Evolutionary conservation across 202 grass and related monocot species (phyloP).

Genomic region (Elaeis oleifera): DNA sequence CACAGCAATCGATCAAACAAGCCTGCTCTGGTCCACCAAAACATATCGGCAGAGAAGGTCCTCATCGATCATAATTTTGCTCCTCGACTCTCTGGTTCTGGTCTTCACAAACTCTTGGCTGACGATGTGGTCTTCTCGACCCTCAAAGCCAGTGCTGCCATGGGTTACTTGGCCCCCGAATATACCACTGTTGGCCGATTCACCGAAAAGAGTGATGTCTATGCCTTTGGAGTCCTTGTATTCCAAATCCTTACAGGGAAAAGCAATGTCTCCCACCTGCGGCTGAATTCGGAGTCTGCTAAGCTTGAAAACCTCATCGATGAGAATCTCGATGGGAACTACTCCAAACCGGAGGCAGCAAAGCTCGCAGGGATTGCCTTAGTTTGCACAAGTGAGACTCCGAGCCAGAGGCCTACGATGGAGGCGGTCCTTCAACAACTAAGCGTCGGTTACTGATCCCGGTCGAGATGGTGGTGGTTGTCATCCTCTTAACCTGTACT

Average conservation of each 20-base stretch:
- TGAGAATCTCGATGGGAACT: conserved; percentile 32
- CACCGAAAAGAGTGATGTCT: conserved; percentile 92
- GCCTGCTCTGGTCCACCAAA: conserved; percentile 75
- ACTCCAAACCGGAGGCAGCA: conserved; percentile 48
- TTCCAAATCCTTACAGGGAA: conserved; percentile 72
- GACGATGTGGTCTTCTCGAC: conserved; percentile 86
- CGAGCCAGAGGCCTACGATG: conserved; percentile 53
- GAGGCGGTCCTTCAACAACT: conserved; percentile 63
- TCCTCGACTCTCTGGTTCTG: conserved; percentile 43
- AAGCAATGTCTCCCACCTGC: conserved; percentile 44
- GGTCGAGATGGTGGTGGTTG: no score
- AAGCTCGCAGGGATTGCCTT: conserved; percentile 37
- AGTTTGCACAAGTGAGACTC: conserved; percentile 43
- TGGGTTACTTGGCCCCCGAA: conserved; percentile 82
- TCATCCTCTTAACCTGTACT: no score
- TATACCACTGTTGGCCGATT: conserved; percentile 64
- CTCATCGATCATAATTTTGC: conserved; percentile 64
- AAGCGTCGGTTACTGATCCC: conserved; percentile 10
- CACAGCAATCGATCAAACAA: conserved; percentile 62
- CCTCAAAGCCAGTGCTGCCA: conserved; percentile 77
- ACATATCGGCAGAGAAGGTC: conserved; percentile 81
- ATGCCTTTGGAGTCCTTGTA: conserved; percentile 61
- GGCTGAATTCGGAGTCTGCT: not conserved
- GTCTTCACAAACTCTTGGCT: conserved; percentile 77
- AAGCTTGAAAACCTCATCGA: conserved; percentile 51